Evolutionary conservation across 768 basidiomycete genomes (phyloP).

Genomic region (Boletus coccyginus): DNA sequence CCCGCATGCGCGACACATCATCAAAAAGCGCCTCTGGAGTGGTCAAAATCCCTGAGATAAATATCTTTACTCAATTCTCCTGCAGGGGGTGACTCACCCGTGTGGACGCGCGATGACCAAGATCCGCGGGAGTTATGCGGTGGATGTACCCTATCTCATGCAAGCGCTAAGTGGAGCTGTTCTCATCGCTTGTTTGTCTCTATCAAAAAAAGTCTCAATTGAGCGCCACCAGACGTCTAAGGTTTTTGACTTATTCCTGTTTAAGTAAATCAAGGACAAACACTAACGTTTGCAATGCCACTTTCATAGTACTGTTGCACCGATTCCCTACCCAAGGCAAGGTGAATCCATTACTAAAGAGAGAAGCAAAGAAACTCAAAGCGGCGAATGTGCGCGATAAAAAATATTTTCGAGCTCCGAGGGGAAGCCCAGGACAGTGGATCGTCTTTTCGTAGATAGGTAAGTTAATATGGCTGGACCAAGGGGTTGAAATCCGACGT

Average conservation of each 20-base stretch:
- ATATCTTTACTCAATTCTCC: conserved; percentile 3
- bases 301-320: neutral
- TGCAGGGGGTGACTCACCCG: neutral
- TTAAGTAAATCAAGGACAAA: neutral
- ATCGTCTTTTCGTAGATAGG: neutral
- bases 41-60: neutral
- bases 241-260: neutral
- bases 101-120: neutral
- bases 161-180: neutral
- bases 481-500: neutral
- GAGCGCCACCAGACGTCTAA: neutral
- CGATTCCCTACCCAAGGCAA: neutral
- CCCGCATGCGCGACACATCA: neutral
- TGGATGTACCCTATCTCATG: conserved; percentile 7
- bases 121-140: conserved; percentile 6
- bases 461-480: neutral
- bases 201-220: neutral
- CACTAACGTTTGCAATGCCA: neutral
- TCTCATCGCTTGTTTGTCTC: conserved; percentile 5
- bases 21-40: neutral
- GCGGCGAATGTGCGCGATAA: neutral
- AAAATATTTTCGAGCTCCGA: neutral
- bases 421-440: neutral
- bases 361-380: neutral
- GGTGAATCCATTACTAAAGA: neutral